Evolutionary conservation across 202 grass and related monocot genomes (phyloP), one percentile per base, ranked within the genome.

Genomic region (Setaria viridis): DNA sequence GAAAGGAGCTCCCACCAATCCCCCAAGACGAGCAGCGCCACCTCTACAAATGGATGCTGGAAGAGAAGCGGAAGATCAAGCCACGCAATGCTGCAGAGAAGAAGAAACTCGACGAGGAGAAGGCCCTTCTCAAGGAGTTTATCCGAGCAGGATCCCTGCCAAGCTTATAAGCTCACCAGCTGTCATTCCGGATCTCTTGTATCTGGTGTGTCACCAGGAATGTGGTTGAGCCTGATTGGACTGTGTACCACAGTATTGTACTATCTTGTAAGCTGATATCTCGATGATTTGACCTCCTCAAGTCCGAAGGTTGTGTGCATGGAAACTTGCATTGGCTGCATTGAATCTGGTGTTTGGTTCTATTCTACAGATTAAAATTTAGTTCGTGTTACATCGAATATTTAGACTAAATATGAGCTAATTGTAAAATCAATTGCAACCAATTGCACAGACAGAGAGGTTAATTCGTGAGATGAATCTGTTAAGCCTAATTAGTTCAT

Each of bases 41-140:
- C 42, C 86, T 96, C 34, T 99, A 87, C 82, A 91, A 83, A 62
- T 99, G 96, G 96, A 96, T 99, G 81, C 81, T 99, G 72, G 91
- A 99, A 71, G 96, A 98, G 83, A 99, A 94, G 84, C 88, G 96
- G 55, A 99, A 99, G 81, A 78, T 94, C 57, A 94, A 88, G 80
- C 89, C 93, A 12, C 72, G 39, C 25, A 81, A 85, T 67, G 82
- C 84, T 5, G 90, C 81, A 2, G 96, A 99, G 87, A 99, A 84
- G 89, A 96, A 90, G 88, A 92, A 83, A 84, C 88, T 99, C 11
- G 80, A 99, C 47, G 91, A 96, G 57, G 91, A 99, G 20, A 96
- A 99, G 81, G 91, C 96, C 66, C 88, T 99, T 75, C 91, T 96
- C 67, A 99, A 99, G 72, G 90, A 96, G 25, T 84, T 99, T 29